phyloP scores from a whole-genome alignment of 2,329 filamentous ascomycete species.

The Cladosporium sp. region DNA sequence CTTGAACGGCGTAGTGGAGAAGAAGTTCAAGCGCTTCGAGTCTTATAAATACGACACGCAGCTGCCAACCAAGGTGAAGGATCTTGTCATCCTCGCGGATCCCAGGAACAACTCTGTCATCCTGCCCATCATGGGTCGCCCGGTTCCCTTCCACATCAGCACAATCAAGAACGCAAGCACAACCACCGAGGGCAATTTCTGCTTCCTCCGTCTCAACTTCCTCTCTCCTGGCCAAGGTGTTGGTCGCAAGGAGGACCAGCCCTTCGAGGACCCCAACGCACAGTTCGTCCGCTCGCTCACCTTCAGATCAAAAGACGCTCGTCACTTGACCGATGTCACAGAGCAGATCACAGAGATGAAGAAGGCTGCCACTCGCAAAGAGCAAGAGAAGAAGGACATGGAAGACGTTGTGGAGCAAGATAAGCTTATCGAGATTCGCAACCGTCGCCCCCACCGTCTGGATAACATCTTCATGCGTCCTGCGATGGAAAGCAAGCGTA shows the following conservation, averaged over 20 bases:
- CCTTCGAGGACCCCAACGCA: constrained; percentile 92
- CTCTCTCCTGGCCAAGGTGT: constrained; percentile 96
- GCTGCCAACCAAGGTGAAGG: constrained; percentile 77
- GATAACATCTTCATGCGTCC: constrained; percentile 96
- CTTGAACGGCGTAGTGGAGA: constrained; percentile 86
- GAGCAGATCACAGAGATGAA: constrained; percentile 95
- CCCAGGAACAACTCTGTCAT: constrained; percentile 87
- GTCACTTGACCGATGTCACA: constrained; percentile 86
- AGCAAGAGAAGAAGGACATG: constrained; percentile 99
- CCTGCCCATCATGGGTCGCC: constrained; percentile 93
- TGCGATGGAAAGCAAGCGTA: constrained; percentile 93
- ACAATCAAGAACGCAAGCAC: constrained; percentile 99
- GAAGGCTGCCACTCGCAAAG: constrained; percentile 85
- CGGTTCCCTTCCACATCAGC: constrained; percentile 95
- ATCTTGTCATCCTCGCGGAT: constrained; percentile 87
- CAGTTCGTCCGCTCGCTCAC: constrained; percentile 96
- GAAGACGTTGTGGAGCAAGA: constrained; percentile 99
- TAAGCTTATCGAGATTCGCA: constrained; percentile 92
- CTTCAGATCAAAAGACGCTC: constrained; percentile 85
- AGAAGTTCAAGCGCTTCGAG: constrained; percentile 98
- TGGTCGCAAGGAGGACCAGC: constrained; percentile 93
- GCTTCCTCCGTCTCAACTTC: constrained; percentile 95
- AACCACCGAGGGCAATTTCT: constrained; percentile 91
- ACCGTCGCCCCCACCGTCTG: constrained; percentile 84
- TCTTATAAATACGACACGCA: constrained; percentile 99